Percentiles rank a stretch among this genome's conserved stretches.
These are phyloP conservation scores for Suillus brevipes DNA, from an alignment of 768 basidiomycete genomes.

Conservation along the genomic window DNA sequence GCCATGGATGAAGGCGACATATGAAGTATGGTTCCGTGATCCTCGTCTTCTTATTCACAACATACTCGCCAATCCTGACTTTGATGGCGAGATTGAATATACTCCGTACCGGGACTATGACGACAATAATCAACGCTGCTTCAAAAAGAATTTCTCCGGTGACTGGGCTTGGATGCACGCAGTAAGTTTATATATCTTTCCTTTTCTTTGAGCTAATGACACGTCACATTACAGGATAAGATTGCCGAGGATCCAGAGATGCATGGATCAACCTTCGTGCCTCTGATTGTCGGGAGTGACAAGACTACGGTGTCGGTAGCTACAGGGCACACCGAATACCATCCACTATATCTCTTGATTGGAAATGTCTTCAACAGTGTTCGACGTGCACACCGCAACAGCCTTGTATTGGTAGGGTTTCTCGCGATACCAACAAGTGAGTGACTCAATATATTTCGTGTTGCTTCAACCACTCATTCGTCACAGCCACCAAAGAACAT, in stretches of 20 bases:
- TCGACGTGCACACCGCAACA: constrained; percentile 20
- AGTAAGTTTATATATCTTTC: constrained; percentile 16
- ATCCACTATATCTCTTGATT: constrained; percentile 23
- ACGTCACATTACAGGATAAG: constrained; percentile 18
- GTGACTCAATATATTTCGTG: no score
- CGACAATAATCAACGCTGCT: constrained; percentile 10
- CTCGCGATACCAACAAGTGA: constrained; percentile 18
- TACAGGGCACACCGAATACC: constrained; percentile 27
- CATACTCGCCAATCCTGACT: constrained; percentile 26
- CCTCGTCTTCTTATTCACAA: constrained; percentile 17
- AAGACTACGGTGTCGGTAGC: constrained; percentile 42
- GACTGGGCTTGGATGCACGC: constrained; percentile 32
- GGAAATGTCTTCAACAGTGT: constrained; percentile 26
- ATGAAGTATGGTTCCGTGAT: constrained; percentile 30
- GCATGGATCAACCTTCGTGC: constrained; percentile 33
- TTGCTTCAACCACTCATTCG: not conserved
- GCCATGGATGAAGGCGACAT: constrained; percentile 28
- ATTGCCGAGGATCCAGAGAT: constrained; percentile 22
- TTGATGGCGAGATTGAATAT: constrained; percentile 20
- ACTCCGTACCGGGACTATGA: constrained; percentile 17
- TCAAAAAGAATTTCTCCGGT: constrained; percentile 25
- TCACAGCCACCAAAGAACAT: constrained; percentile 16
- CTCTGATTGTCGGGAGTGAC: constrained; percentile 38
- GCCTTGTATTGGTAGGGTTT: constrained; percentile 21
- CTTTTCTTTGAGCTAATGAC: no score